Percentiles rank a stretch among this genome's conserved stretches.
These are phyloP conservation scores for Cyclanthera cordifolia DNA, from an alignment of 306 rosid species.

Conservation along the genomic window DNA sequence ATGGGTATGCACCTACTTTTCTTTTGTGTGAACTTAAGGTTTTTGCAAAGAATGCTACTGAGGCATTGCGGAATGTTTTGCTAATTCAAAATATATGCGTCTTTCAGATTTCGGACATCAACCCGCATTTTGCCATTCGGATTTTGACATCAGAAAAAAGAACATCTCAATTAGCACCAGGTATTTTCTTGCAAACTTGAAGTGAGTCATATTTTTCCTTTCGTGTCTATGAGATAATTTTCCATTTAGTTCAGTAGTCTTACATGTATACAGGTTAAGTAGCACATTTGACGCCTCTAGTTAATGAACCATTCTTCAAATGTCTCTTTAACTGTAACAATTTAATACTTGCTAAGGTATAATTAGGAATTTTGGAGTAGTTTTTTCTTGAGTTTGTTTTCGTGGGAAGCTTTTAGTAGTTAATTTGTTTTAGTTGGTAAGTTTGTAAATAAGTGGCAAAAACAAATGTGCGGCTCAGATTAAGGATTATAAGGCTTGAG, in stretches of 20 bases:
- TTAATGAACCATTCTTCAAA: background rate
- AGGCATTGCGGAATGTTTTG: slow-evolving; percentile 3
- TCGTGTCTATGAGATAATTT: background rate
- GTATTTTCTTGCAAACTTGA: slow-evolving; percentile 30
- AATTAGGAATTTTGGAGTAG: too few relatives aligned
- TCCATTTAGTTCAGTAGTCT: background rate
- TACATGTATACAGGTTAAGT: background rate
- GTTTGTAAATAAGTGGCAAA: too few relatives aligned
- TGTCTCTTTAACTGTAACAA: background rate
- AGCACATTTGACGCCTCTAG: background rate
- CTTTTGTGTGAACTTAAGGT: background rate
- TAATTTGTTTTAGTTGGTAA: too few relatives aligned
- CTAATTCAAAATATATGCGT: slow-evolving; percentile 18
- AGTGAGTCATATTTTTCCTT: slow-evolving; percentile 9
- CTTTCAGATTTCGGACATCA: slow-evolving; percentile 74
- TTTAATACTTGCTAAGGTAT: too few relatives aligned
- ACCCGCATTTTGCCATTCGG: slow-evolving; percentile 65
- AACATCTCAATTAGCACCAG: slow-evolving; percentile 64
- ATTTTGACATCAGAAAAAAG: slow-evolving; percentile 74
- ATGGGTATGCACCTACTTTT: slow-evolving; percentile 50
- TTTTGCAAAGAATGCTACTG: slow-evolving; percentile 5
- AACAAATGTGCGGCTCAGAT: too few relatives aligned
- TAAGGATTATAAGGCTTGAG: too few relatives aligned
- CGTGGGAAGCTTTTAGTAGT: too few relatives aligned
- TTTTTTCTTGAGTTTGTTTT: too few relatives aligned